Base-by-base conservation (phyloP, 352 stramenopile species). In the Pythium chondricola region DNA sequence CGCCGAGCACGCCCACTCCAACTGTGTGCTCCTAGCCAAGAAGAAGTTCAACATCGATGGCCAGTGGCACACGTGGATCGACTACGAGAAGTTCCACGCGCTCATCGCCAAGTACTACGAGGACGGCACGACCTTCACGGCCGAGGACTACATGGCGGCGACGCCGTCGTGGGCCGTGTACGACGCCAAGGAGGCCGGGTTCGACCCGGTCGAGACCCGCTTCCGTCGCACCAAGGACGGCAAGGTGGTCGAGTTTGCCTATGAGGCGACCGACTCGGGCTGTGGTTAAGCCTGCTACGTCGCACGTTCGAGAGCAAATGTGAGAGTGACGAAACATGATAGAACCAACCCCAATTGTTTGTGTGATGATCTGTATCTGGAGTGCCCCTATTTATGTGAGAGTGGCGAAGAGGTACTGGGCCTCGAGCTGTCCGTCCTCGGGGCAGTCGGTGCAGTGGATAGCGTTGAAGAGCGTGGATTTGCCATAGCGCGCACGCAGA, bases 31-130 rank as follows among this genome's bases (percentile, higher is more conserved):
- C 17, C 73, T 99, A 25, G 95, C 96, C 6, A 89, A 96, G 70
- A 88, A 81, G 48, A 85, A 84, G 38, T 97, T 94, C 56, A 80
- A 76, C 51, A 79, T 82, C 24, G 77, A 95, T 20, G 89, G 85
- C 59, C 74, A 87, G 48, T 99, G 97, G 97, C 86, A 97, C 63
- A 99, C 97, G 38, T 99, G 97, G 97, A 99, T 99, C 61, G 88
- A 99, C 73, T 99, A 98, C 65, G 83, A 96, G 31, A 96, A 95
- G 52, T 99, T 98, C 55, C 88, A 98, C 49, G 73, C 93, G 32
- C 71, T 94, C n/a, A 74, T 94, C 20, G 54, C 67, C 31, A 69
- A 75, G 55, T 94, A 76, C 68, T 92, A 95, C 62, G 63, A 85
- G 42, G 74, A 91, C 48, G 83, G 83, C 37, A 80, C 66, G 45